Base-by-base conservation (phyloP, 495 filamentous ascomycete species). In the Tuber umbilicatum region DNA sequence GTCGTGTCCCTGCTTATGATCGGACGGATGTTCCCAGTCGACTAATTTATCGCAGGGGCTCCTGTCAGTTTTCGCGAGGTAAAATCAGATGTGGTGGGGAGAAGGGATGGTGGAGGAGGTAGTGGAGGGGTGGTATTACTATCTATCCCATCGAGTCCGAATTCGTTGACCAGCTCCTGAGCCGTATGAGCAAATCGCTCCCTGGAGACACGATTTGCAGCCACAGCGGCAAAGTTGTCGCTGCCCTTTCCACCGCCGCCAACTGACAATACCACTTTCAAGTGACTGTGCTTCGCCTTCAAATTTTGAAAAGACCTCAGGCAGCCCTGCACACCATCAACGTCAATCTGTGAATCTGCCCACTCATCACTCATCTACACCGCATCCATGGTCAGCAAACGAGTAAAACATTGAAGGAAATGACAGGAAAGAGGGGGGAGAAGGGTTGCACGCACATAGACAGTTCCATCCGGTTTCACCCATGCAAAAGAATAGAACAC, bases 401-500 rank as follows among this genome's bases (percentile, higher is more conserved):
- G 78, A 73, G 71, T 69, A 60, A 75, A 75, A 79, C 70, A 86
- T 79, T 78, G n/a, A 17, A 41, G 68, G 77, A 75, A 6, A 81
- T 78, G 75, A 72, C 41, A 74, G 42, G 42, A 38, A 41, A 68
- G 47, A 73, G 76, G 72, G 43, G 47, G 40, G 45, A 55, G 75
- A 72, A 72, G 84, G 86, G 85, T 73, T 40, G 39, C 60, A 68
- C 19, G 39, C 68, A 96, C 93, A 87, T 92, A 94, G 73, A 96
- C 89, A 41, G 89, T 89, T 74, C 93, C 93, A 81, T 96, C 92
- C 71, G 89, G 86, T 78, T 89, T 90, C 70, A 97, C 88, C 85
- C 89, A 93, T 78, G 92, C 93, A 88, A 94, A 97, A 70, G 93
- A 92, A 83, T 97, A 97, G 81, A 94, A 96, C 55, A 96, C 88